These are phyloP conservation scores for Oidium heveae DNA, from an alignment of 2,329 filamentous ascomycete genomes.

Conservation along the genomic window DNA sequence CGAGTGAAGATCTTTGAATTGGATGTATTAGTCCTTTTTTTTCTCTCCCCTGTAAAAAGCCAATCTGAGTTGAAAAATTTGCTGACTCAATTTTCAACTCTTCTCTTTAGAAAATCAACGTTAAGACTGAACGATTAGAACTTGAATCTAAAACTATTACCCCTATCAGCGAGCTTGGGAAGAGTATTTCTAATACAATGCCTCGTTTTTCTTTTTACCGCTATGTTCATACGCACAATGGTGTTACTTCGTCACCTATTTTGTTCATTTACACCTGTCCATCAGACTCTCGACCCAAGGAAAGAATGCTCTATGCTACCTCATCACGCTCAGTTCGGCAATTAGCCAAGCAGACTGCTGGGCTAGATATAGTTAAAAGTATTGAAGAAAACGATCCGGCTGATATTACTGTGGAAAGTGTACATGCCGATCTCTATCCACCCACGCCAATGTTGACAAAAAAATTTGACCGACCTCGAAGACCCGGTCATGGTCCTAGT, in stretches of 20 bases:
- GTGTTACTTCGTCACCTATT: constrained; percentile 28
- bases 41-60: neutral
- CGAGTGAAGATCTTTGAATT: constrained; percentile 24
- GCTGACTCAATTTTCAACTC: neutral
- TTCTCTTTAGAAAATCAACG: constrained; percentile 38
- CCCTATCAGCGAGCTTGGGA: constrained; percentile 30
- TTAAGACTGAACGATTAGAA: constrained; percentile 41
- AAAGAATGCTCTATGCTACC: constrained; percentile 61
- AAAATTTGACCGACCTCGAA: constrained; percentile 54
- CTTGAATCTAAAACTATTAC: constrained; percentile 28
- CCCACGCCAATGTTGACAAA: constrained; percentile 39
- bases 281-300: constrained; percentile 46
- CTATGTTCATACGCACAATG: constrained; percentile 31
- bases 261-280: constrained; percentile 73
- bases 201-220: constrained; percentile 61
- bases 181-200: constrained; percentile 36
- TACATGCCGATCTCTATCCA: constrained; percentile 43
- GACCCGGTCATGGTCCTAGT: constrained; percentile 27
- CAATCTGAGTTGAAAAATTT: neutral
- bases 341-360: constrained; percentile 34
- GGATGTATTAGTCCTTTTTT: constrained; percentile 24
- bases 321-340: constrained; percentile 42
- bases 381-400: constrained; percentile 40
- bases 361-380: constrained; percentile 41
- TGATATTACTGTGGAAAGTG: constrained; percentile 42